phyloP scores from a whole-genome alignment of 2,329 filamentous ascomycete genomes.

The Orbilia brochopaga region DNA sequence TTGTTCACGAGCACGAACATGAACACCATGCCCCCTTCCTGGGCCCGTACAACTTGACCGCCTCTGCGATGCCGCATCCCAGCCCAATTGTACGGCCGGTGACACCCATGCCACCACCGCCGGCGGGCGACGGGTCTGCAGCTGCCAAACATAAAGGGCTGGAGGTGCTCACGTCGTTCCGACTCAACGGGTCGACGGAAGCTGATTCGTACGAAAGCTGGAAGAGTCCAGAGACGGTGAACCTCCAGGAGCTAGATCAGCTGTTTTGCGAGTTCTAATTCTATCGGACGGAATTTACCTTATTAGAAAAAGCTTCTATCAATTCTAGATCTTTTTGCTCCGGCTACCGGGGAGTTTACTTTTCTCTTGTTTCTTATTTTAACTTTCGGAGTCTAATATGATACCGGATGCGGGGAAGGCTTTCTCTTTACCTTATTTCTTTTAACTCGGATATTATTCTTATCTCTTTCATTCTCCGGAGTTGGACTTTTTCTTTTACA shows the following conservation, averaged over 20 bases:
- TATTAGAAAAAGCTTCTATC: not conserved
- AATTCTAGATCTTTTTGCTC: not conserved
- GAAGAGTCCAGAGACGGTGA: slow-evolving; percentile 84
- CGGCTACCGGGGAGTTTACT: not conserved
- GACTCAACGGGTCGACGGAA: slow-evolving; percentile 56
- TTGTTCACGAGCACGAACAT: slow-evolving; percentile 58
- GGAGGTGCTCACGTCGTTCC: slow-evolving; percentile 54
- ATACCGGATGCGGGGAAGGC: slow-evolving; percentile 24
- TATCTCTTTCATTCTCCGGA: slow-evolving; percentile 31
- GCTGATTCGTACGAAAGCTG: slow-evolving; percentile 61
- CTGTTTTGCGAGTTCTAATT: slow-evolving; percentile 68
- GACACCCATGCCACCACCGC: slow-evolving; percentile 36
- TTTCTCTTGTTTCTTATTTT: slow-evolving; percentile 15
- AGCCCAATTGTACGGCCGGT: slow-evolving; percentile 44
- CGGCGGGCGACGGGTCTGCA: not conserved
- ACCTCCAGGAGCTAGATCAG: slow-evolving; percentile 89
- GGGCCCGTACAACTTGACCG: slow-evolving; percentile 59
- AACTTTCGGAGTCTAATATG: slow-evolving; percentile 42
- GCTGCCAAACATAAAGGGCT: slow-evolving; percentile 31
- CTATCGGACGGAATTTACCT: not conserved
- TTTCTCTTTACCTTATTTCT: slow-evolving; percentile 8
- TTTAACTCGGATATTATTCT: not conserved
- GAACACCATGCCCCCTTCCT: slow-evolving; percentile 63
- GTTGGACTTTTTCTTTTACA: slow-evolving; percentile 29
- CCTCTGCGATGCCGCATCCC: slow-evolving; percentile 50